These are phyloP conservation scores for Lagerstroemia speciosa DNA, from an alignment of 345 rosid species.

Conservation along the genomic window DNA sequence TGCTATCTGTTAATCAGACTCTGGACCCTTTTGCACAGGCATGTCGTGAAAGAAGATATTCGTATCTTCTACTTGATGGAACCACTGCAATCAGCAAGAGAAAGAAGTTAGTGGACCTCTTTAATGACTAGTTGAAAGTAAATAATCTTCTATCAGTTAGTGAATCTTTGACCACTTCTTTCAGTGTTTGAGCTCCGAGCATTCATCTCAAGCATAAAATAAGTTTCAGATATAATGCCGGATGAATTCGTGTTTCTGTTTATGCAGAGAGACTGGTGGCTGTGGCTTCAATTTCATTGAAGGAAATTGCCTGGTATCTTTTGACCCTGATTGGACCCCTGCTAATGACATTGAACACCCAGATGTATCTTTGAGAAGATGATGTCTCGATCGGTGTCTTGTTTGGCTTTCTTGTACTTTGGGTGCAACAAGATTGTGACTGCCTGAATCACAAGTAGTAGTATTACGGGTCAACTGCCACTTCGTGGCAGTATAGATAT, in stretches of 20 bases:
- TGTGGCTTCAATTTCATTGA: no score
- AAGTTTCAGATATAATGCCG: slow-evolving; percentile 26
- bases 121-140: slow-evolving; percentile 81
- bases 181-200: neutral
- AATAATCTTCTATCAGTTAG: no score
- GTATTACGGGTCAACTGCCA: slow-evolving; percentile 14
- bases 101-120: slow-evolving; percentile 75
- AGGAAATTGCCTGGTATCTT: no score
- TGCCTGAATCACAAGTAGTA: slow-evolving; percentile 96
- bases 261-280: no score
- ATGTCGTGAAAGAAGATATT: slow-evolving; percentile 95
- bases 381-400: slow-evolving; percentile 16
- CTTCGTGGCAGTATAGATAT: no score
- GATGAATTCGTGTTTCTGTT: no score
- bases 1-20: slow-evolving; percentile 41
- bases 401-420: no score
- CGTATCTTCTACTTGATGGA: slow-evolving; percentile 86
- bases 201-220: neutral
- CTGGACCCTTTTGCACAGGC: slow-evolving; percentile 90
- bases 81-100: slow-evolving; percentile 87
- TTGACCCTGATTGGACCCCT: no score
- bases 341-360: no score
- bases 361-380: slow-evolving; percentile 6
- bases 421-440: slow-evolving; percentile 64
- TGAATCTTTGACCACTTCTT: no score